Conservation (phyloP, 805 yeast genomes). For the Candida wancherniae region DNA sequence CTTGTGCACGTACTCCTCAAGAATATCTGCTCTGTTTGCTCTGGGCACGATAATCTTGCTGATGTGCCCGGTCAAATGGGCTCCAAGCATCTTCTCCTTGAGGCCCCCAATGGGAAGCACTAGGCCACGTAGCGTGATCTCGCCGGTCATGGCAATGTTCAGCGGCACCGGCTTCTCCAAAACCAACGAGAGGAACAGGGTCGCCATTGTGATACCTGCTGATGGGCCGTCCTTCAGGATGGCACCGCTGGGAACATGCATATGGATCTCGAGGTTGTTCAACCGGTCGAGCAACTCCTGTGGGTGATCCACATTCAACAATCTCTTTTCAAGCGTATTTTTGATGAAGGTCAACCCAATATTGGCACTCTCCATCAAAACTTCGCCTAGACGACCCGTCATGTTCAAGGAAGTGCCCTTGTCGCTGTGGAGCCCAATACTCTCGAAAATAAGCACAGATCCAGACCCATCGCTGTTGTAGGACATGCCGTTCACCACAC, state of each 20-base stretch:
- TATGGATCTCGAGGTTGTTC: constrained; percentile 51
- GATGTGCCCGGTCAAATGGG: constrained; percentile 60
- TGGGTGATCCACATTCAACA: constrained; percentile 26
- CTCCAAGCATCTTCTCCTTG: constrained; percentile 72
- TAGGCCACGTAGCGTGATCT: constrained; percentile 71
- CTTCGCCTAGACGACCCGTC: constrained; percentile 82
- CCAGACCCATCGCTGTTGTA: constrained; percentile 87
- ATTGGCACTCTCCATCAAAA: constrained; percentile 73
- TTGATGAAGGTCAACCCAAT: constrained; percentile 73
- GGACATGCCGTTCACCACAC: constrained; percentile 84
- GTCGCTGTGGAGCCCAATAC: constrained; percentile 56
- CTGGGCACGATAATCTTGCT: constrained; percentile 64
- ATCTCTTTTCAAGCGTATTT: constrained; percentile 40
- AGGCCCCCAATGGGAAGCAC: constrained; percentile 81
- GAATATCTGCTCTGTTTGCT: constrained; percentile 63
- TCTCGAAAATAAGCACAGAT: constrained; percentile 72
- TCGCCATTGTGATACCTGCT: constrained; percentile 49
- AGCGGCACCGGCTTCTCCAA: constrained; percentile 41
- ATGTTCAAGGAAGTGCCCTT: constrained; percentile 43
- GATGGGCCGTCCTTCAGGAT: constrained; percentile 47
- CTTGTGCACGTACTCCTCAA: constrained; percentile 46
- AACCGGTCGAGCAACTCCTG: constrained; percentile 38
- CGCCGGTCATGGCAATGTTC: constrained; percentile 80
- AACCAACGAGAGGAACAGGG: constrained; percentile 41
- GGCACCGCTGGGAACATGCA: constrained; percentile 48